Evolutionary conservation across 75 land plant species (phyloP).

Genomic region (Cryptomeria japonica): DNA sequence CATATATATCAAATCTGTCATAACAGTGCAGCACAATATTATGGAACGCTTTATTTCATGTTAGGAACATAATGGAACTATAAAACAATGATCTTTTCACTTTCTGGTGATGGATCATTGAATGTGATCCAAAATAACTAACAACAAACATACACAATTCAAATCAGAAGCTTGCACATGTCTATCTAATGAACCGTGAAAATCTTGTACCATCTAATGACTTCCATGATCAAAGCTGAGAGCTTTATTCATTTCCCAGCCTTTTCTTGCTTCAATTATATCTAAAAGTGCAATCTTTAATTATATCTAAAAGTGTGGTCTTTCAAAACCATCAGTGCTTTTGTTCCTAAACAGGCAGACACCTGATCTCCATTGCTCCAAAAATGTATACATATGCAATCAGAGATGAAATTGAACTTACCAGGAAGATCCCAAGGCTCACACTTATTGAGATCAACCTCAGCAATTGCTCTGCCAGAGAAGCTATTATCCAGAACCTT

Average conservation of each 20-base stretch:
- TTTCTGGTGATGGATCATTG: too few relatives aligned
- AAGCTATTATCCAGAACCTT: constrained; percentile 64
- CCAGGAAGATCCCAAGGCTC: constrained; percentile 96
- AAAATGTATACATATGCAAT: neutral
- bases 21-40: neutral
- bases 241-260: neutral
- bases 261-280: too few relatives aligned
- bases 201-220: too few relatives aligned
- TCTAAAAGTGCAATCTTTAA: too few relatives aligned
- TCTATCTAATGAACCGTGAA: too few relatives aligned
- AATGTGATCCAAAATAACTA: too few relatives aligned
- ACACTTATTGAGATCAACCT: constrained; percentile 77
- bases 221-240: too few relatives aligned
- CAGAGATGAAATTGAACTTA: constrained; percentile 11
- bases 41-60: neutral
- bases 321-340: neutral
- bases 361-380: neutral
- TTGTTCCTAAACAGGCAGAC: neutral
- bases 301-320: too few relatives aligned
- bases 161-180: too few relatives aligned
- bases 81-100: neutral
- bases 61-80: neutral
- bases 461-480: constrained; percentile 55
- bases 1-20: neutral
- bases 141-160: too few relatives aligned